Evolutionary conservation across 1,284 basidiomycete species (phyloP), one percentile per base, ranked within the genome.

Genomic region (Sporisorium graminicola): DNA sequence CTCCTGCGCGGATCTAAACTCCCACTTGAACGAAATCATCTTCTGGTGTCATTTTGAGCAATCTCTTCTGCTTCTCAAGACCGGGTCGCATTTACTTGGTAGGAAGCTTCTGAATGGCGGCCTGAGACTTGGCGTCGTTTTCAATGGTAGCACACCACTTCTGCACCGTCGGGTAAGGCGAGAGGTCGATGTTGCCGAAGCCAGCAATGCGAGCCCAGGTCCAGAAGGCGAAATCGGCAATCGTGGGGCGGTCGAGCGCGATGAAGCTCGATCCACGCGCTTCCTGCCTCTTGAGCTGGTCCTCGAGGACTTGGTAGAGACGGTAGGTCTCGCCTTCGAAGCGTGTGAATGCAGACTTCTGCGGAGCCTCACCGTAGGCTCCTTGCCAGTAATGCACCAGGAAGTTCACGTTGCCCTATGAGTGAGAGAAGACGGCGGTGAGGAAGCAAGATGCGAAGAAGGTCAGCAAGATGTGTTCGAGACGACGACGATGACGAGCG

Each of bases 151-250:
- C 66, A 35, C 61, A 68, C 80, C 80, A 82, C 53, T 74, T 69
- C 37, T 58, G 56, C 9, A 82, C 80, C 20, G 70, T 18, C 13
- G 74, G 77, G 70, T 82, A 82, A 26, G 77, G 70, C 53, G 55
- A 64, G 3, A 80, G 53, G 58, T 82, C 79, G 27, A 82, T 63
- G 53, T 80, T 81, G 42, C 74, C 79, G 53, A 79, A 79, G 9
- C 68, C 40, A 49, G 61, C 66, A 26, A 69, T 77, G 40, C 70
- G 54, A 35, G 77, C 70, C 77, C 80, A 81, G 40, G 67, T 24
- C 67, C 69, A 81, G 66, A 80, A 82, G 64, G 74, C 58, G 46
- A 77, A 77, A 56, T 83, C 82, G 26, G 82, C 82, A 27, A 82
- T 73, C 14, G 81, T 82, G 24, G 78, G 77, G 13, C 81, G 74